Evolutionary conservation across 177 flowering plant genomes (phyloP).

Genomic region (Telopea speciosissima): DNA sequence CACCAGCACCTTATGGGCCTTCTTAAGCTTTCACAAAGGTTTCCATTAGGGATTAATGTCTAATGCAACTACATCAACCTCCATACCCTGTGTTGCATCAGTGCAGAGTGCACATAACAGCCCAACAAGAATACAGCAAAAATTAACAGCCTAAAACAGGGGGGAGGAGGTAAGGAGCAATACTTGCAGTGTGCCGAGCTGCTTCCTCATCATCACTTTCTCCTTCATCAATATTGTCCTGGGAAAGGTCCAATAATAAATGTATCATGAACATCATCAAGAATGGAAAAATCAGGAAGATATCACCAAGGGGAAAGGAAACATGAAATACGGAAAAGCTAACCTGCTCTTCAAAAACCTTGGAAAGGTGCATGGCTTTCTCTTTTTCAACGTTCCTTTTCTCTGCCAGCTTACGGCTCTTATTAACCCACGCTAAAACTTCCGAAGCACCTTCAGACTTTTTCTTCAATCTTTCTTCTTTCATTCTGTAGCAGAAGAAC

Average conservation of each 20-base stretch:
- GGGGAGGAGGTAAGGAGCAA: background rate
- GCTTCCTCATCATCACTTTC: slow-evolving; percentile 61
- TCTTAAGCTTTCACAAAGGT: no score
- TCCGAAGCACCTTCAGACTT: slow-evolving; percentile 62
- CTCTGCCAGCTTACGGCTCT: slow-evolving; percentile 73
- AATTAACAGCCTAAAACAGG: background rate
- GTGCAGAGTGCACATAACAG: background rate
- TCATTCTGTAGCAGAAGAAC: slow-evolving; percentile 43
- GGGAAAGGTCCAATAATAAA: slow-evolving; percentile 14
- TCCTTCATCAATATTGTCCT: slow-evolving; percentile 67
- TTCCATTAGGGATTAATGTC: no score
- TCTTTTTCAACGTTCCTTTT: slow-evolving; percentile 58
- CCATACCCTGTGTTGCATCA: no score
- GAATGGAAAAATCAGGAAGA: background rate
- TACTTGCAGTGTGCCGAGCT: slow-evolving; percentile 37
- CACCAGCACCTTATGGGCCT: no score
- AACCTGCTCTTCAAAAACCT: slow-evolving; percentile 90
- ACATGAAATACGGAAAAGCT: slow-evolving; percentile 2
- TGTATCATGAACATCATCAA: slow-evolving; percentile 2
- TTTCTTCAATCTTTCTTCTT: slow-evolving; percentile 62
- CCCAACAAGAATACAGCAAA: background rate
- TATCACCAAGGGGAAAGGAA: slow-evolving; percentile 1
- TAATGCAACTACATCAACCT: no score
- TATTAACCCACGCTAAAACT: slow-evolving; percentile 66
- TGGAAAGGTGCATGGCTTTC: slow-evolving; percentile 67